Evolutionary conservation across 2,329 filamentous ascomycete genomes (phyloP), one percentile per base, ranked within the genome.

Genomic region (Xylaria sp.): DNA sequence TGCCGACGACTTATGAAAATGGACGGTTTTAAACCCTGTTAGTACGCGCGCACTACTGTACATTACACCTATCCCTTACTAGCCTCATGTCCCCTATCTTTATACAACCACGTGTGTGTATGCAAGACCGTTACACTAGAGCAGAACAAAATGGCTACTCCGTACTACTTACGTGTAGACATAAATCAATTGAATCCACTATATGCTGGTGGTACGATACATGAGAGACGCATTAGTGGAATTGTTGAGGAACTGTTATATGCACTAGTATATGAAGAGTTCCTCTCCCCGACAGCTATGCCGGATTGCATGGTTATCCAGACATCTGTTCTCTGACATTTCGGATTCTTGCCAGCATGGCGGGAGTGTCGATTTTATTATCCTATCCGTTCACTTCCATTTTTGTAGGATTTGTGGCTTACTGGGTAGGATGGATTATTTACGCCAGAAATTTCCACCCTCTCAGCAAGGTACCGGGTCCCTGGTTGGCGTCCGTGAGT

Each of bases 401-500:
- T 56, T 18, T 28, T 61, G n/a, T 54, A 23, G n/a, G 48, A 39
- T 15, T 64, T 58, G 54, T 62, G 52, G 25, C 48, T 31, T 68
- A 68, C 31, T 48, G 33, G 49, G 23, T 68, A 59, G 65, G 61
- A 54, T 71, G 68, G 68, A 66, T 65, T 51, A 63, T 71, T 33
- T 71, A 71, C 52, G 51, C 62, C 2, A 62, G 68, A 41, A 66
- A 49, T 46, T 54, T 68, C 62, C 66, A 71, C 58, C 68, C 68
- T 1, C 66, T 71, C 39, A 59, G 62, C 57, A 68, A 68, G 62
- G 65, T 71, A 28, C 68, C 68, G 18, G 68, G 68, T 23, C 68
- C 68, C 13, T 71, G 65, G 65, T 52, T 65, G 23, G 65, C 68
- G 36, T 71, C 68, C 25, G 66, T 71, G 65, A 68, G 57, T 41